Conservation (phyloP, 192 early-diverging fungal genomes). For the Podila clonocystis region DNA sequence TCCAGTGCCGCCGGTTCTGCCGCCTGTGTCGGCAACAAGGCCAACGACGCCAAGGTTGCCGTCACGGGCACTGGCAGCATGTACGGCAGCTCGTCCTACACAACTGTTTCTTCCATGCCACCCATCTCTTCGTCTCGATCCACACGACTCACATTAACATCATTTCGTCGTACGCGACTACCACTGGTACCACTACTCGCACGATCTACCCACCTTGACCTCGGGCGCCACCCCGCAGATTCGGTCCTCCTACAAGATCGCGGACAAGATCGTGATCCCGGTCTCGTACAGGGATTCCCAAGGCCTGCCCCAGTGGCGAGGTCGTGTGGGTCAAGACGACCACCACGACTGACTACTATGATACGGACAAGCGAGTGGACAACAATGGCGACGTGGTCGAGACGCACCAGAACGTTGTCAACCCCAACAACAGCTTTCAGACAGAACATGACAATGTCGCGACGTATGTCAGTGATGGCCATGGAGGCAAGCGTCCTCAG, state of each 20-base stretch:
- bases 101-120: too few relatives aligned
- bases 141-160: not conserved
- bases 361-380: not conserved
- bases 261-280: conserved; percentile 4
- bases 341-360: conserved; percentile 16
- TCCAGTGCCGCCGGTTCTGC: too few relatives aligned
- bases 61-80: too few relatives aligned
- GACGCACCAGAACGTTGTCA: conserved; percentile 6
- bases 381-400: conserved; percentile 14
- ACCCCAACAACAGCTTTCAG: not conserved
- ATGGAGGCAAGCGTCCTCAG: not conserved
- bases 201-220: not conserved
- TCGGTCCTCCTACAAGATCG: too few relatives aligned
- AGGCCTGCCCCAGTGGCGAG: conserved; percentile 11
- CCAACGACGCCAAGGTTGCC: too few relatives aligned
- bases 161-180: not conserved
- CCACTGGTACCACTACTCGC: not conserved
- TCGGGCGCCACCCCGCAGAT: too few relatives aligned
- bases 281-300: conserved; percentile 9
- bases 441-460: not conserved
- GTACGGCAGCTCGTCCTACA: too few relatives aligned
- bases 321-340: conserved; percentile 36
- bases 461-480: not conserved
- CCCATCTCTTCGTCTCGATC: too few relatives aligned
- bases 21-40: too few relatives aligned